Conservation (phyloP, 495 filamentous ascomycete genomes). For the Chlorociboria aeruginascens region DNA sequence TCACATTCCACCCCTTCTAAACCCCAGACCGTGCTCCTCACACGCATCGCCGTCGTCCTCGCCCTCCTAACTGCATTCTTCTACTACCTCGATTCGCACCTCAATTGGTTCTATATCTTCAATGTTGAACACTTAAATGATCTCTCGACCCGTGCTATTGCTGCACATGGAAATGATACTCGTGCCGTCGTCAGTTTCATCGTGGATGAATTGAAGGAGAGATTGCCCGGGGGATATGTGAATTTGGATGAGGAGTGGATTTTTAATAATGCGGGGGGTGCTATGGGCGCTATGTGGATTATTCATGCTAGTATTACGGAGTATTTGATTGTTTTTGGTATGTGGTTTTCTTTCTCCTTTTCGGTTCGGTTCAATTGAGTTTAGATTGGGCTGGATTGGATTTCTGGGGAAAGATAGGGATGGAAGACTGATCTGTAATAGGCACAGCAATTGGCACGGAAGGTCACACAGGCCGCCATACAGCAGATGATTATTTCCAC, state of each 20-base stretch:
- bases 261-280: conserved; percentile 70
- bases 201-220: conserved; percentile 37
- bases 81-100: conserved; percentile 52
- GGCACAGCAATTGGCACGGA: conserved; percentile 80
- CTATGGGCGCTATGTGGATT: conserved; percentile 85
- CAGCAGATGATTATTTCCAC: conserved; percentile 87
- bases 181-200: conserved; percentile 54
- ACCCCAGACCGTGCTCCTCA: conserved; percentile 23
- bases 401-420: too few relatives aligned
- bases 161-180: conserved; percentile 60
- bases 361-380: neutral
- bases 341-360: conserved; percentile 4
- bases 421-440: conserved; percentile 10
- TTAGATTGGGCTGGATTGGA: too few relatives aligned
- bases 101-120: conserved; percentile 72
- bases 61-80: conserved; percentile 46
- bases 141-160: conserved; percentile 51
- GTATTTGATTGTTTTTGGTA: conserved; percentile 70
- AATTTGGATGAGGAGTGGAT: conserved; percentile 55
- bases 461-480: conserved; percentile 76
- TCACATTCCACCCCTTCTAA: neutral
- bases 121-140: conserved; percentile 53
- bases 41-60: conserved; percentile 46
- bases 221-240: conserved; percentile 34
- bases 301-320: conserved; percentile 76